Evolutionary conservation across 2,329 filamentous ascomycete species (phyloP), one percentile per base, ranked within the genome.

Genomic region (Neonectria neomacrospora): DNA sequence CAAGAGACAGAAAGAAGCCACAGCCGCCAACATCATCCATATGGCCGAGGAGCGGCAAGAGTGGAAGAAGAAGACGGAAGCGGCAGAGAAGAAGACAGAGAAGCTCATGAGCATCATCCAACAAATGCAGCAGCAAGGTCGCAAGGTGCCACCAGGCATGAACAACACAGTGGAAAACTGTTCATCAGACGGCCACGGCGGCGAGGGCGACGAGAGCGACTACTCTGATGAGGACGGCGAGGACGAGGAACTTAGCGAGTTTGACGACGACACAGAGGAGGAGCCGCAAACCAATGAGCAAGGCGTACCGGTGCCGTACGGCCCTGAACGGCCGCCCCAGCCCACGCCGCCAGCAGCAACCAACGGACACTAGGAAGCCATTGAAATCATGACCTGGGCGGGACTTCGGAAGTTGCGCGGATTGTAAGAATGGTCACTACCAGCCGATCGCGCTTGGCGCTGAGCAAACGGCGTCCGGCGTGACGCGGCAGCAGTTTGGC

Each of bases 1-100:
- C 54, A 97, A 93, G 69, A 89, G 95, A 59, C 97, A 97, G 79
- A 95, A 97, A 78, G 94, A 97, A 72, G 89, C 93, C 51, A 96
- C 94, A 26, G 96, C 96, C 74, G 90, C 92, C 69, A 98, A 97
- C 78, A 97, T 99, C 75, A 88, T 97, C 63, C 92, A 96, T 75
- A 97, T 98, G 95, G 96, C 95, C 3, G 94, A 97, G 78, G 95
- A 98, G 78, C 90, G 96, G 57, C 92, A 97, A 68, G 88, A 91
- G 37, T 88, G 93, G 76, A 90, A 90, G 75, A 92, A 91, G 80
- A 94, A 94, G 71, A 72, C 74, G 20, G 77, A 78, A 53, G 67
- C 69, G 1, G 75, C 78, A 5, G 78, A 81, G 56, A 93, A 92
- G 80, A 95, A 96, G 83, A 93, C 94, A 73, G 91, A 93, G 66